A percentile compares a stretch with the other conserved stretches of the same genome.
These are phyloP conservation scores for Candida xiaguanensis DNA, from an alignment of 805 yeast species.

Conservation along the genomic window DNA sequence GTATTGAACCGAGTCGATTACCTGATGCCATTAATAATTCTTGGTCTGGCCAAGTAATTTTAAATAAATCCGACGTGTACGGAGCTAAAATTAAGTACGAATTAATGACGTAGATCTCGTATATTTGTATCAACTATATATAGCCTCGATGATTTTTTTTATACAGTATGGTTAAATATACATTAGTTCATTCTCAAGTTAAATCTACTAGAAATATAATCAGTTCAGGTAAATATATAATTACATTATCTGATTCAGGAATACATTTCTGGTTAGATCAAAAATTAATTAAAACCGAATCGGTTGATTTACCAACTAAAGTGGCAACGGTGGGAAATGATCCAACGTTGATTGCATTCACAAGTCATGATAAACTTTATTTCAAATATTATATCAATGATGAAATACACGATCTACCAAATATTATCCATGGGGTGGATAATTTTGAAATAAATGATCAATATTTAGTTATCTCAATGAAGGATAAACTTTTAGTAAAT, in stretches of 20 bases:
- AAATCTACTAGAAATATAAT: background rate
- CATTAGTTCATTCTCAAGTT: background rate
- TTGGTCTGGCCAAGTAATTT: conserved; percentile 48
- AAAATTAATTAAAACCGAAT: background rate
- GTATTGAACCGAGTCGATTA: conserved; percentile 60
- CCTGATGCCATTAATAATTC: conserved; percentile 49
- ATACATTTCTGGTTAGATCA: background rate
- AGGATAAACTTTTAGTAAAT: background rate
- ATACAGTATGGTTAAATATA: background rate
- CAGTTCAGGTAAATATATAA: background rate
- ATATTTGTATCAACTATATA: too few species aligned
- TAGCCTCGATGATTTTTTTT: background rate
- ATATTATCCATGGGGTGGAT: background rate
- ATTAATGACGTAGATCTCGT: conserved; percentile 7
- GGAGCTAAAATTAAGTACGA: conserved; percentile 44
- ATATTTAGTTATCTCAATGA: background rate
- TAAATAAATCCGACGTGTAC: conserved; percentile 47
- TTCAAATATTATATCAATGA: background rate
- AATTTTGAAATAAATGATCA: background rate
- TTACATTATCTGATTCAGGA: background rate
- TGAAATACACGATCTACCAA: background rate
- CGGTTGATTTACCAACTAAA: background rate
- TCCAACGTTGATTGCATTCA: background rate
- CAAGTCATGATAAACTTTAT: background rate
- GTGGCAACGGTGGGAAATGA: background rate